Evolutionary conservation across 306 rosid genomes (phyloP).

Genomic region (Pterocarpus macrocarpus): DNA sequence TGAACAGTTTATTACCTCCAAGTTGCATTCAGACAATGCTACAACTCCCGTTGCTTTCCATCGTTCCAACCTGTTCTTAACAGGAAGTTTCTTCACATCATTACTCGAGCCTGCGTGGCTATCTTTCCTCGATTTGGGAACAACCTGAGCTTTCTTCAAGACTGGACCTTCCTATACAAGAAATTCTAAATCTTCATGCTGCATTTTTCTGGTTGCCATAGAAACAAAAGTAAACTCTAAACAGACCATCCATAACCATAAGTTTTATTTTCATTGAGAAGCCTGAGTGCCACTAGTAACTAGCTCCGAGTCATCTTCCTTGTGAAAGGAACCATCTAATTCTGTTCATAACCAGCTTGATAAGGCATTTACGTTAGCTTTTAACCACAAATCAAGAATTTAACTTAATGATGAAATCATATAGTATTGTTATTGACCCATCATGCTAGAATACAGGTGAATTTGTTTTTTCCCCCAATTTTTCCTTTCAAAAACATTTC

Average conservation of each 20-base stretch:
- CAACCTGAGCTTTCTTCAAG: slow-evolving; percentile 64
- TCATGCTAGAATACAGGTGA: slow-evolving; percentile 5
- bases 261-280: not conserved
- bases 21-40: slow-evolving; percentile 79
- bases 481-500: not conserved
- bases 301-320: slow-evolving; percentile 9
- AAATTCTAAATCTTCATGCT: slow-evolving; percentile 29
- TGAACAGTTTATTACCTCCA: slow-evolving; percentile 67
- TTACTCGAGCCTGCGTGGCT: slow-evolving; percentile 40
- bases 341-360: slow-evolving; percentile 23
- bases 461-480: not conserved
- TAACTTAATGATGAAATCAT: slow-evolving; percentile 33
- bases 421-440: slow-evolving; percentile 22
- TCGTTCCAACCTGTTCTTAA: slow-evolving; percentile 62
- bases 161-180: slow-evolving; percentile 75
- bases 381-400: slow-evolving; percentile 20
- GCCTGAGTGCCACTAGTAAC: slow-evolving; percentile 6
- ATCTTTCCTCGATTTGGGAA: slow-evolving; percentile 60
- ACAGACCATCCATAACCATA: not conserved
- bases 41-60: slow-evolving; percentile 85
- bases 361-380: not conserved
- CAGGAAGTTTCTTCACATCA: slow-evolving; percentile 50
- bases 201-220: slow-evolving; percentile 9
- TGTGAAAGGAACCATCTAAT: not conserved
- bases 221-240: slow-evolving; percentile 37